Base-by-base conservation (phyloP, 2,329 filamentous ascomycete species). In the Talaromyces funiculosus region DNA sequence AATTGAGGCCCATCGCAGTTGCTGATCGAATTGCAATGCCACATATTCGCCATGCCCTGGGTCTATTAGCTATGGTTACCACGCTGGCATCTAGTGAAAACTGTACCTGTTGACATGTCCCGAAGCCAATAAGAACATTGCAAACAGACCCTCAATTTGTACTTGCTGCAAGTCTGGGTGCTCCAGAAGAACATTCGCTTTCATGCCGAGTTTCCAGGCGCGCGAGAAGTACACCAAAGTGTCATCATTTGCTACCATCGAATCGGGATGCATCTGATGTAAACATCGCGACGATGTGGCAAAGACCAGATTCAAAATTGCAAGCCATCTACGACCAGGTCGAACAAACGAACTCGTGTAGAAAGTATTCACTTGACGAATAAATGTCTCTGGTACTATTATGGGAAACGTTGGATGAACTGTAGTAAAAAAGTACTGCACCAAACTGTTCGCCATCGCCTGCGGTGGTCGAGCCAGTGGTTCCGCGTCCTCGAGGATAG, bases 251-350 rank as follows among this genome's bases (percentile, higher is more conserved):
- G 70, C 66, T 7, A 65, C 65, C 33, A 66, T 64, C 43, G 64
- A 67, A 3, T 67, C 64, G 26, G 65, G 64, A 42, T 73, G 67
- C 24, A 70, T 62, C 8, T 75, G 65, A 6, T 61, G 37, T 4
- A 68, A 69, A 60, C 76, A 72, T 64, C 69, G 72, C 24, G 73
- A 72, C 18, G 73, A 73, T 56, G 79, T 76, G 22, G 77, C 77
- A 64, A 79, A 78, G 16, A 79, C 71, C 26, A 79, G 58, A 61
- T 80, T 78, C 43, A 79, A 63, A 26, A 78, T 73, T 9, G 76
- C 75, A 49, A 78, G 66, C 75, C 75, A 77, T 61, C 70, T 69
- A 45, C 70, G 73, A 1, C 74, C 73, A 16, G 75, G 74, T 59
- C 71, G 67, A 18, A 72, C 64, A 33, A 66, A 69, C 8, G 69